phyloP scores from a whole-genome alignment of 768 basidiomycete genomes.

The Trametes cubensis region DNA sequence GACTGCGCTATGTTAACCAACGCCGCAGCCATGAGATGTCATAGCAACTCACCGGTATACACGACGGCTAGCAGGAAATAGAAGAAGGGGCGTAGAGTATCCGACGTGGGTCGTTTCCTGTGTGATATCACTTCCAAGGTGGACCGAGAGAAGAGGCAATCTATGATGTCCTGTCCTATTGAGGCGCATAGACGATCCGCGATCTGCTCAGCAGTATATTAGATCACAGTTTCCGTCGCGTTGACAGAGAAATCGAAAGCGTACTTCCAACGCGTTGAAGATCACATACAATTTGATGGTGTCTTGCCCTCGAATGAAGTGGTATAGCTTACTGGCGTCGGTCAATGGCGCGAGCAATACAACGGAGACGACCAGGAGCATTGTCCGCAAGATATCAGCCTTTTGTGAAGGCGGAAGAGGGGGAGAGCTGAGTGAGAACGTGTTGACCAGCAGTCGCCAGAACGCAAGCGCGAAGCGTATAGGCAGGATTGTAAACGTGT shows the following conservation, averaged over 20 bases:
- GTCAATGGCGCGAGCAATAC: conserved; percentile 78
- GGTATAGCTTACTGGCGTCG: conserved; percentile 97
- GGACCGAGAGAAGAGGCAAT: conserved; percentile 93
- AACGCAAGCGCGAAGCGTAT: conserved; percentile 78
- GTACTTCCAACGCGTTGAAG: conserved; percentile 95
- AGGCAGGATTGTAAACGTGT: conserved; percentile 96
- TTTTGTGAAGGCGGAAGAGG: conserved; percentile 86
- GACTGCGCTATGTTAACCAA: conserved; percentile 47
- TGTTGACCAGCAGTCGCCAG: conserved; percentile 54
- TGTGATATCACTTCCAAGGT: conserved; percentile 77
- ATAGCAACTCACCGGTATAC: conserved; percentile 69
- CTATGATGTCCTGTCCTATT: conserved; percentile 96
- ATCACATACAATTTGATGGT: conserved; percentile 99
- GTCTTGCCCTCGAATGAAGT: conserved; percentile 95
- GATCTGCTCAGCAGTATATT: conserved; percentile 55
- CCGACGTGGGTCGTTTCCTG: conserved; percentile 58
- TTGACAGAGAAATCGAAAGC: conserved; percentile 28
- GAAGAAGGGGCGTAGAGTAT: conserved; percentile 76
- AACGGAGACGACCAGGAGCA: conserved; percentile 76
- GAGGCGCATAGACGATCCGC: conserved; percentile 93
- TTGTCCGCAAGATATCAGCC: conserved; percentile 83
- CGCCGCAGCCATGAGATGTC: background rate
- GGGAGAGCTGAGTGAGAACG: conserved; percentile 49
- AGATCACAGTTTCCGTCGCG: background rate
- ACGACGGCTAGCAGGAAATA: conserved; percentile 81